Conservation (phyloP, 1,284 basidiomycete genomes). For the Phylloboletellus chloephorus region DNA sequence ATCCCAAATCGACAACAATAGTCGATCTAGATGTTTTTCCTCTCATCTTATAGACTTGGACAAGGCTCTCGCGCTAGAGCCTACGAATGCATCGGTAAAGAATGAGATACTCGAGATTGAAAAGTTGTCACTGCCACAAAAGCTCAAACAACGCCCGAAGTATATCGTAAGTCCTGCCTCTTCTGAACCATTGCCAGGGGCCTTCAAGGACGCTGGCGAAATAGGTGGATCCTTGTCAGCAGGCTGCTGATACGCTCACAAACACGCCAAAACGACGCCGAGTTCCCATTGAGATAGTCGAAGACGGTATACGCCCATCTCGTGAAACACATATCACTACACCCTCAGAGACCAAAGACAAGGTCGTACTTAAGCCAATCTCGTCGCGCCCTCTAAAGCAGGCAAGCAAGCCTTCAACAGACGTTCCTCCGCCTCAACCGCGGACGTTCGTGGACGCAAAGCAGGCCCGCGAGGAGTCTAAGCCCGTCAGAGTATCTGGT, state of each 20-base stretch:
- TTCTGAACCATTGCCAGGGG: no score
- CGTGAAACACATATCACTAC: not conserved
- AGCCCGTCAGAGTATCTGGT: conserved; percentile 45
- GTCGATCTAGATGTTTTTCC: conserved; percentile 1
- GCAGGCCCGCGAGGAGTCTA: conserved; percentile 42
- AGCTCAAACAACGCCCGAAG: conserved; percentile 30
- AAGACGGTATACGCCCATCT: conserved; percentile 27
- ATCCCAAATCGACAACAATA: not conserved
- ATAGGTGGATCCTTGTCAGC: conserved; percentile 9
- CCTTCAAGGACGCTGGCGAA: conserved; percentile 4
- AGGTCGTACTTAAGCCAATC: conserved; percentile 25
- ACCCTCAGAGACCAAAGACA: conserved; percentile 2
- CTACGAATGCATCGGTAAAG: conserved; percentile 52
- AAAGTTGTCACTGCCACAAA: conserved; percentile 32
- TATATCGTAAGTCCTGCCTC: conserved; percentile 12
- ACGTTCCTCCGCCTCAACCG: conserved; percentile 17
- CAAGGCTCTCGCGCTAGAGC: conserved; percentile 51
- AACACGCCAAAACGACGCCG: conserved; percentile 45
- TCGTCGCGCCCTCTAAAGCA: conserved; percentile 25
- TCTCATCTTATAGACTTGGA: conserved; percentile 46
- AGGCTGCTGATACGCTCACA: conserved; percentile 12
- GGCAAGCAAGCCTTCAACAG: conserved; percentile 8
- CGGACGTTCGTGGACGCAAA: conserved; percentile 52
- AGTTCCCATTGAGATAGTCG: conserved; percentile 66
- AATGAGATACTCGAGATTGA: conserved; percentile 49